phyloP scores from a whole-genome alignment of 495 filamentous ascomycete genomes.

The Trichoderma erinaceum region DNA sequence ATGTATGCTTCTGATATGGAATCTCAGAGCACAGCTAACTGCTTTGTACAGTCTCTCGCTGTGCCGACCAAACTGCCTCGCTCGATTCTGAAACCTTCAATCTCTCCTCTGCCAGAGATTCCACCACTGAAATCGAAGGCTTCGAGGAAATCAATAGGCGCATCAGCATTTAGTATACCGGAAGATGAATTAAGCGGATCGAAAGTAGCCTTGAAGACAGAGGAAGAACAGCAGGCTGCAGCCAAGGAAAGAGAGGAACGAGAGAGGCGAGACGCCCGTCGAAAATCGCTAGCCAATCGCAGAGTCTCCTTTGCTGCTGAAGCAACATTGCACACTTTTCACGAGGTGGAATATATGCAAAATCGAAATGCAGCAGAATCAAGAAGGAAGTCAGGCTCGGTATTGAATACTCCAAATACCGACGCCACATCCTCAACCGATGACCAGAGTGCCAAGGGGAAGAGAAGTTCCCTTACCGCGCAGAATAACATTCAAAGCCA shows the following conservation, averaged over 20 bases:
- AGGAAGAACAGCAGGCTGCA: conserved; percentile 74
- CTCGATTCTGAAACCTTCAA: conserved; percentile 82
- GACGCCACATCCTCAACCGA: conserved; percentile 54
- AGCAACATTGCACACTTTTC: conserved; percentile 95
- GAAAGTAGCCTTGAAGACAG: conserved; percentile 53
- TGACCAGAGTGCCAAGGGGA: conserved; percentile 57
- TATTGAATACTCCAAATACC: conserved; percentile 22
- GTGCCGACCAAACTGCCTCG: conserved; percentile 41
- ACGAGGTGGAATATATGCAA: conserved; percentile 83
- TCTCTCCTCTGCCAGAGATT: conserved; percentile 60
- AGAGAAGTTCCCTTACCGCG: conserved; percentile 58
- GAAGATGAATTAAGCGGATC: conserved; percentile 27
- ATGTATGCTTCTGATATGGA: conserved; percentile 27
- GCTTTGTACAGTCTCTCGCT: conserved; percentile 40
- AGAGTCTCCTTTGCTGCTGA: conserved; percentile 96
- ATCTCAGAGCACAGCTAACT: conserved; percentile 16
- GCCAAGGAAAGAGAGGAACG: conserved; percentile 67
- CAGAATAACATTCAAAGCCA: conserved; percentile 56
- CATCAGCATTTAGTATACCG: conserved; percentile 42
- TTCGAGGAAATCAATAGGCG: conserved; percentile 1
- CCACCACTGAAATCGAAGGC: conserved; percentile 32
- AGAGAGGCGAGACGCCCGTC: conserved; percentile 72
- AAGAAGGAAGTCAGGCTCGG: conserved; percentile 62
- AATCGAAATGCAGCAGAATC: conserved; percentile 81
- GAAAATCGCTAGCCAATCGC: conserved; percentile 88